phyloP scores from a whole-genome alignment of 768 basidiomycete species.

The Wakefieldia striispora region DNA sequence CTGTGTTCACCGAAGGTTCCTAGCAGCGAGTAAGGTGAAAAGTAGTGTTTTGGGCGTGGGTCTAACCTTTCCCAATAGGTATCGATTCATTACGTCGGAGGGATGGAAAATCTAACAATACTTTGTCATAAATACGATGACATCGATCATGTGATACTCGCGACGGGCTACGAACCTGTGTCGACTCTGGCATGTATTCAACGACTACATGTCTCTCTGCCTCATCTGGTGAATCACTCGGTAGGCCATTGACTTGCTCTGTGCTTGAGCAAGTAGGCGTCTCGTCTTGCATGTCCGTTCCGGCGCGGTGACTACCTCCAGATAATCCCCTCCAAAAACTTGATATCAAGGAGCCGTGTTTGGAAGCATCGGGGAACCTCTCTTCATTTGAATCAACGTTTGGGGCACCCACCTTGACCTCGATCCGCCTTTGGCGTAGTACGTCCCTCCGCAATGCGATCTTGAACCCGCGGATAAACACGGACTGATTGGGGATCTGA shows the following conservation, averaged over 20 bases:
- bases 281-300: not conserved
- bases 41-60: too few species aligned
- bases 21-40: not conserved
- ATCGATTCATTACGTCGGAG: constrained; percentile 10
- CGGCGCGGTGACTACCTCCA: not conserved
- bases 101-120: constrained; percentile 10
- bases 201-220: too few species aligned
- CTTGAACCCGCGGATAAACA: constrained; percentile 29
- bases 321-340: not conserved
- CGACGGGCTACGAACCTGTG: too few species aligned
- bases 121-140: not conserved
- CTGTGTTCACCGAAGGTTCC: not conserved
- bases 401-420: constrained; percentile 1
- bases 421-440: not conserved
- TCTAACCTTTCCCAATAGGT: not conserved
- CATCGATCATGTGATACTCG: too few species aligned
- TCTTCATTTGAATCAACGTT: not conserved
- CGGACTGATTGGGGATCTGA: constrained; percentile 16
- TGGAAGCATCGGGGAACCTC: not conserved
- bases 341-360: not conserved
- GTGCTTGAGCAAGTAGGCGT: not conserved
- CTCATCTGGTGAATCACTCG: not conserved
- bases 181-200: too few species aligned
- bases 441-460: constrained; percentile 9
- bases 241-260: not conserved